Evolutionary conservation across 768 basidiomycete species (phyloP).

Genomic region (Stropharia rugosoannulata): DNA sequence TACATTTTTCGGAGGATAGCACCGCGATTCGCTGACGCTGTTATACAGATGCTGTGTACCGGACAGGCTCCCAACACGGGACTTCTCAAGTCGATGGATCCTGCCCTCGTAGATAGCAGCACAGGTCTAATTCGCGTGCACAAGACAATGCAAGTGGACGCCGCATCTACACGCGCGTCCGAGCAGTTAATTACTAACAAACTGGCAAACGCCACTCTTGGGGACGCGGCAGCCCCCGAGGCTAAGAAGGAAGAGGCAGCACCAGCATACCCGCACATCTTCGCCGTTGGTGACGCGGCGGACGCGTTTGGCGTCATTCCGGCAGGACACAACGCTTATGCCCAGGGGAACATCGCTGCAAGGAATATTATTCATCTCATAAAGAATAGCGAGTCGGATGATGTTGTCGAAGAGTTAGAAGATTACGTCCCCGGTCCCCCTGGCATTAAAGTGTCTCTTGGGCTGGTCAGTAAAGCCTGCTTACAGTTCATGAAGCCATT

Average conservation of each 20-base stretch:
- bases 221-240: conserved; percentile 1
- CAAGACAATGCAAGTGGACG: conserved; percentile 50
- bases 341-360: conserved; percentile 52
- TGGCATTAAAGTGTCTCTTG: conserved; percentile 64
- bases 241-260: not conserved
- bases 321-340: conserved; percentile 58
- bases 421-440: conserved; percentile 45
- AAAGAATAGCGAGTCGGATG: conserved; percentile 11
- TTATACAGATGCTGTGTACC: conserved; percentile 53
- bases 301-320: conserved; percentile 65
- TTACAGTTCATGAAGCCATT: not conserved
- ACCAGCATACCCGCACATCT: conserved; percentile 51
- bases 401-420: conserved; percentile 32
- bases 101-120: conserved; percentile 34
- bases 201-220: conserved; percentile 19
- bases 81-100: conserved; percentile 42
- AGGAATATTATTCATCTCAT: conserved; percentile 53
- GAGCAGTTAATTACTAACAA: conserved; percentile 15
- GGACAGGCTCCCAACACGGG: conserved; percentile 60
- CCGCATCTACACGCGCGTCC: conserved; percentile 9
- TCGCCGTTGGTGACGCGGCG: conserved; percentile 62
- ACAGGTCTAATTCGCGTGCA: conserved; percentile 44
- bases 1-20: conserved; percentile 1
- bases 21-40: not conserved
- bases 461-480: conserved; percentile 38